phyloP scores from a whole-genome alignment of 2,329 filamentous ascomycete species.

The Sclerotinia nivalis region DNA sequence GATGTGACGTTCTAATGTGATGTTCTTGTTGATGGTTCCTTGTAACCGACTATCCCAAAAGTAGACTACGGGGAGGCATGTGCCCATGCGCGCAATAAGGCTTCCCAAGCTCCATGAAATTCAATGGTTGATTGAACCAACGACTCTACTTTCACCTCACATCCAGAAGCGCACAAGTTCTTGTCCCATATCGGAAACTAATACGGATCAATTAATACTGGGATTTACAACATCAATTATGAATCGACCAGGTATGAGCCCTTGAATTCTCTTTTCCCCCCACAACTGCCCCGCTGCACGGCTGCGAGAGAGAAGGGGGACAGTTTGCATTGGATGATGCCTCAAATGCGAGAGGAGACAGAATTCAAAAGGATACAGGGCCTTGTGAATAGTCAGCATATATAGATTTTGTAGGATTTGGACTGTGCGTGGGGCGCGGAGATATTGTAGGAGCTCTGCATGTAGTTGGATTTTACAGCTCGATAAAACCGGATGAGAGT shows the following conservation, averaged over 20 bases:
- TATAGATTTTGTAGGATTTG: too few species aligned
- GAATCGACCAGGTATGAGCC: constrained; percentile 42
- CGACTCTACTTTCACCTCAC: constrained; percentile 14
- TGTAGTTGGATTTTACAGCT: not conserved
- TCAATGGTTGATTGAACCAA: constrained; percentile 15
- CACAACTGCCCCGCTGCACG: constrained; percentile 36
- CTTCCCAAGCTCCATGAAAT: constrained; percentile 25
- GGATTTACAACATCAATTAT: constrained; percentile 30
- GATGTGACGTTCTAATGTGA: not conserved
- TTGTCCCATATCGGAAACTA: not conserved
- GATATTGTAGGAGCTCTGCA: not conserved
- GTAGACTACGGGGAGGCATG: constrained; percentile 26
- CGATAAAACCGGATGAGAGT: not conserved
- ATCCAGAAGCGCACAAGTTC: constrained; percentile 17
- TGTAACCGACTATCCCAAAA: constrained; percentile 18
- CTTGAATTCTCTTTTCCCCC: constrained; percentile 31
- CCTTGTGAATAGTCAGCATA: not conserved
- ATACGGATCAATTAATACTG: not conserved
- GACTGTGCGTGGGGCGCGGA: not conserved
- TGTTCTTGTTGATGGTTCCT: constrained; percentile 3
- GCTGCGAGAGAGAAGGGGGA: constrained; percentile 22
- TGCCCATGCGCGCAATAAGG: constrained; percentile 23
- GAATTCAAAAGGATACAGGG: not conserved
- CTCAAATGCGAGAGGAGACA: not conserved
- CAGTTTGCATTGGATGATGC: constrained; percentile 14